These are phyloP conservation scores for Amphichorda felina DNA, from an alignment of 2,329 filamentous ascomycete species.

Conservation along the genomic window DNA sequence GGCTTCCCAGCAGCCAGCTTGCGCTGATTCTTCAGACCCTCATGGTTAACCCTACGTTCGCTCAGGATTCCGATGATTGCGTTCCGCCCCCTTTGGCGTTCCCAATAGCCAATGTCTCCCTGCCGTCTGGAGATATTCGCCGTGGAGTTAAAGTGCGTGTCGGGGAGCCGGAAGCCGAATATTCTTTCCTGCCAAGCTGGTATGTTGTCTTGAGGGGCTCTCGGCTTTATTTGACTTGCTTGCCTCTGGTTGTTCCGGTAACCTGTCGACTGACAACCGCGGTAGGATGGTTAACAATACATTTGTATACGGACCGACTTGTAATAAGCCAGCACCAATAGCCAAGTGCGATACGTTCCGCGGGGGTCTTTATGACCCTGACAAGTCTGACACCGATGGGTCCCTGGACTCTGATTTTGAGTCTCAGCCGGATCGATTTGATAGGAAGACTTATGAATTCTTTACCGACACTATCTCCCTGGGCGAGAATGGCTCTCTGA, in stretches of 20 bases:
- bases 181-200: constrained; percentile 6
- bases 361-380: constrained; percentile 5
- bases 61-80: neutral
- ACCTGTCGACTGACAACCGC: neutral
- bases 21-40: too few species aligned
- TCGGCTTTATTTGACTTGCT: neutral
- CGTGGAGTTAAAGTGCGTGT: constrained; percentile 6
- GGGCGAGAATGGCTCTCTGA: constrained; percentile 2
- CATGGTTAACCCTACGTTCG: too few species aligned
- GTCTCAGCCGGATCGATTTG: constrained; percentile 3
- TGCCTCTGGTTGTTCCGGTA: too few species aligned
- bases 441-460: constrained; percentile 3
- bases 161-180: constrained; percentile 2
- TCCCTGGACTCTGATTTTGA: neutral
- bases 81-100: constrained; percentile 1
- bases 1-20: too few species aligned
- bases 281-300: constrained; percentile 6
- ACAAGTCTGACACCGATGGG: constrained; percentile 1
- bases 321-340: neutral
- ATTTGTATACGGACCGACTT: constrained; percentile 6
- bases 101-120: constrained; percentile 2
- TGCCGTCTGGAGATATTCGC: constrained; percentile 1
- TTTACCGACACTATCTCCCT: constrained; percentile 6
- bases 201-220: neutral
- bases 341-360: constrained; percentile 5